A percentile compares a stretch with the other conserved stretches of the same genome.
Evolutionary conservation across 352 stramenopile genomes (phyloP).

Genomic region (Peronospora belbahrii): DNA sequence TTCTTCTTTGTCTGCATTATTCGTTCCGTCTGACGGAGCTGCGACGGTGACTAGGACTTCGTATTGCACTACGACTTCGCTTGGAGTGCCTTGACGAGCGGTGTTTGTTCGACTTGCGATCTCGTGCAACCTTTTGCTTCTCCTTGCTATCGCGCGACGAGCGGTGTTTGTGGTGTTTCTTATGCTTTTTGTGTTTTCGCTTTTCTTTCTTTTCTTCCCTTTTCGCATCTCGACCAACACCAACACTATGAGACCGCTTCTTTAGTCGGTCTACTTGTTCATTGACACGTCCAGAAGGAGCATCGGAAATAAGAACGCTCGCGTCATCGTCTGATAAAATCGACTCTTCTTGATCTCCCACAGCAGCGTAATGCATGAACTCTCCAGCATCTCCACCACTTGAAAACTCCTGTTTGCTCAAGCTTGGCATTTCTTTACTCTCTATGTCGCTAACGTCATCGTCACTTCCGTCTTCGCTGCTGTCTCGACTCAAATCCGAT

Average conservation of each 20-base stretch:
- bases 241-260: constrained; percentile 12
- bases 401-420: not conserved
- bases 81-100: constrained; percentile 21
- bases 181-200: constrained; percentile 29
- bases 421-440: not conserved
- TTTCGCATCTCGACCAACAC: constrained; percentile 3
- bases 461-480: constrained; percentile 27
- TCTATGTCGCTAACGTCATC: constrained; percentile 11
- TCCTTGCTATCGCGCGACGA: constrained; percentile 21
- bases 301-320: not conserved
- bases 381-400: not conserved
- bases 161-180: constrained; percentile 29
- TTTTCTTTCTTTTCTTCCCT: constrained; percentile 19
- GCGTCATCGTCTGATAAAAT: constrained; percentile 20
- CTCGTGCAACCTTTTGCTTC: constrained; percentile 21
- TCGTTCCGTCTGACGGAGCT: constrained; percentile 10
- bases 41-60: constrained; percentile 8
- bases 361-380: not conserved
- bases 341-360: constrained; percentile 5
- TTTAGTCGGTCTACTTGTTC: not conserved
- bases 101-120: constrained; percentile 25
- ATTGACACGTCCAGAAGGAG: not conserved
- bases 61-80: constrained; percentile 17
- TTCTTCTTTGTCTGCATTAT: not conserved
- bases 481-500: constrained; percentile 36